A percentile compares a stretch with the other conserved stretches of the same genome.
Conservation (phyloP, 164 flowering plant genomes). For the Liquidambar formosana region DNA sequence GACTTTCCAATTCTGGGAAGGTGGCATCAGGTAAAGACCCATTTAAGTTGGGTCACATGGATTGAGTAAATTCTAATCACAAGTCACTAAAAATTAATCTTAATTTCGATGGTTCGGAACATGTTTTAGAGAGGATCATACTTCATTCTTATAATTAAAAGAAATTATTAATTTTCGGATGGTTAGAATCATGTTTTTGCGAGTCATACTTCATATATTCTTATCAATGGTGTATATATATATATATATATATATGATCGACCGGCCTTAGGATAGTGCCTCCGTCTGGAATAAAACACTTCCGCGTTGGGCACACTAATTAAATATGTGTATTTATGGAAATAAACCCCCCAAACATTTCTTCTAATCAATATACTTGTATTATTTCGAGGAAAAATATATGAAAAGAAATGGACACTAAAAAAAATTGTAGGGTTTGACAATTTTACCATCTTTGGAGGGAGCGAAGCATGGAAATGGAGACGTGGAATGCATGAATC, state of each 20-base stretch:
- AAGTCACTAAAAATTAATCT: too few relatives aligned
- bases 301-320: too few relatives aligned
- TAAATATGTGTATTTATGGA: neutral
- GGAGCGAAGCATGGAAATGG: neutral
- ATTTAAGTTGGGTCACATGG: constrained; percentile 15
- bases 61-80: too few relatives aligned
- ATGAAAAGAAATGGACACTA: neutral
- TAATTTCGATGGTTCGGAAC: constrained; percentile 19
- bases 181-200: too few relatives aligned
- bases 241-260: too few relatives aligned
- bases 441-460: neutral
- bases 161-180: too few relatives aligned
- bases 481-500: constrained; percentile 20
- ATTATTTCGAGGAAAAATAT: neutral
- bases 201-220: too few relatives aligned
- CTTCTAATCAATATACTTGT: neutral
- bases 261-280: constrained; percentile 17
- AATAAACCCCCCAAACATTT: neutral
- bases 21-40: neutral
- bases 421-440: too few relatives aligned
- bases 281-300: too few relatives aligned
- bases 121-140: neutral
- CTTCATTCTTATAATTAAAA: too few relatives aligned
- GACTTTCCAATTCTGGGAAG: neutral
- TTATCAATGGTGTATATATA: too few relatives aligned